Percentiles rank a stretch among this genome's conserved stretches.
phyloP scores from a whole-genome alignment of 1,284 basidiomycete species.

The Ganoderma boninense region DNA sequence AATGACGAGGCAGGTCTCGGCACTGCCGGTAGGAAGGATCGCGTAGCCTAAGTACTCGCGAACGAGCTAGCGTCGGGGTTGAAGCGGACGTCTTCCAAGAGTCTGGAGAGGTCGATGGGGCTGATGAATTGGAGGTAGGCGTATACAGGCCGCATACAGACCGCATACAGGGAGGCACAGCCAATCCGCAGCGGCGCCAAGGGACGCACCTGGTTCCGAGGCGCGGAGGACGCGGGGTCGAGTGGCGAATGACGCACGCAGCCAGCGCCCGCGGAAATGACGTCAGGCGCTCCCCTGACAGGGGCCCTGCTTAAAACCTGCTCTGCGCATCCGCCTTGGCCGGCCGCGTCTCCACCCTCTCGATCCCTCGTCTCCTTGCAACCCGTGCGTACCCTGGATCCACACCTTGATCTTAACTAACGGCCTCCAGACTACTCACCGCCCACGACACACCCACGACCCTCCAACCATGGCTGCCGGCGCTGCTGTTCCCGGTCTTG shows the following conservation, averaged over 20 bases:
- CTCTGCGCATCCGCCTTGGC: not conserved
- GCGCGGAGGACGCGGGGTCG: not conserved
- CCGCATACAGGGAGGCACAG: not conserved
- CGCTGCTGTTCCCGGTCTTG: constrained; percentile 56
- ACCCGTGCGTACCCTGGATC: constrained; percentile 18
- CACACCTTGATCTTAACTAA: not conserved
- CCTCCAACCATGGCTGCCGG: constrained; percentile 44
- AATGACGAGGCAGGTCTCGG: not conserved
- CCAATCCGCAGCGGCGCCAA: not conserved
- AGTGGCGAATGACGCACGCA: constrained; percentile 27
- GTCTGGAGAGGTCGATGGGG: too few relatives aligned
- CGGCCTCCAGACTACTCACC: not conserved
- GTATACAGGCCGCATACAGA: not conserved
- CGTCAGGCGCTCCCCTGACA: constrained; percentile 15
- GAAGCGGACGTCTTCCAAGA: too few relatives aligned
- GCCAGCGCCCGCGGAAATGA: constrained; percentile 18
- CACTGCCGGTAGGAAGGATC: not conserved
- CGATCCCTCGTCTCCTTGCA: constrained; percentile 15
- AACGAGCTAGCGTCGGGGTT: too few relatives aligned
- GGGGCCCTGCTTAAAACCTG: constrained; percentile 10
- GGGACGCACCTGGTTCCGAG: not conserved
- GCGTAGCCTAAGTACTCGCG: too few relatives aligned
- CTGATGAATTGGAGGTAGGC: too few relatives aligned
- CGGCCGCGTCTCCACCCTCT: not conserved
- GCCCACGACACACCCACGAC: constrained; percentile 19